These are phyloP conservation scores for Kodamaea leandrae DNA, from an alignment of 805 yeast genomes.

Conservation along the genomic window DNA sequence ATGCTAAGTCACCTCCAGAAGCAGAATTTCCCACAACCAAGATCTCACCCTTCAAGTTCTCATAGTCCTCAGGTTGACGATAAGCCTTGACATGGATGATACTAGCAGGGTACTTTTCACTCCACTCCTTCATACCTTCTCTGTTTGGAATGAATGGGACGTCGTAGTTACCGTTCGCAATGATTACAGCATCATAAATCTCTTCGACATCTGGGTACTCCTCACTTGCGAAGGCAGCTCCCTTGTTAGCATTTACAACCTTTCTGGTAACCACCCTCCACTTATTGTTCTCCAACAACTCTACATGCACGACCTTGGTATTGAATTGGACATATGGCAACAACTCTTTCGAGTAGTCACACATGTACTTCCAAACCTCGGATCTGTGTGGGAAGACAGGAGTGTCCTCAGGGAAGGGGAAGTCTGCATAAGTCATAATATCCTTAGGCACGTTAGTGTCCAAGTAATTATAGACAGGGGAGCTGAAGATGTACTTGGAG, in stretches of 20 bases:
- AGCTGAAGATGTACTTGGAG: conserved; percentile 22
- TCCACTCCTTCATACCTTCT: conserved; percentile 33
- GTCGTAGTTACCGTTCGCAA: conserved; percentile 40
- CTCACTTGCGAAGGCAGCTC: conserved; percentile 16
- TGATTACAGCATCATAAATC: conserved; percentile 36
- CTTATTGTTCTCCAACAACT: conserved; percentile 17
- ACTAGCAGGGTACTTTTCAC: conserved; percentile 20
- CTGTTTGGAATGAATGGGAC: conserved; percentile 35
- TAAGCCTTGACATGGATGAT: conserved; percentile 35
- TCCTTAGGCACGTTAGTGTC: conserved; percentile 68
- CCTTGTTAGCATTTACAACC: conserved; percentile 29
- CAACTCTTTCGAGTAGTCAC: conserved; percentile 49
- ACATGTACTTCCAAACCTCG: conserved; percentile 62
- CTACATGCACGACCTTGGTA: conserved; percentile 46
- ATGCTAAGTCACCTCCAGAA: conserved; percentile 70
- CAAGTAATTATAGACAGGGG: conserved; percentile 58
- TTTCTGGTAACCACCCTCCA: conserved; percentile 46
- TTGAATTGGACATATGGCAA: conserved; percentile 41
- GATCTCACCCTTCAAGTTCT: conserved; percentile 34
- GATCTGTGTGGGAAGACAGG: conserved; percentile 58
- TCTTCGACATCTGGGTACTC: conserved; percentile 15
- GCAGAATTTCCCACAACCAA: conserved; percentile 76
- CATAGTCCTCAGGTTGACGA: conserved; percentile 24
- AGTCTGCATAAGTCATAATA: conserved; percentile 63
- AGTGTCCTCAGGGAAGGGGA: conserved; percentile 45